phyloP scores from a whole-genome alignment of 192 early-diverging fungal genomes.

The Umbelopsis sp. region DNA sequence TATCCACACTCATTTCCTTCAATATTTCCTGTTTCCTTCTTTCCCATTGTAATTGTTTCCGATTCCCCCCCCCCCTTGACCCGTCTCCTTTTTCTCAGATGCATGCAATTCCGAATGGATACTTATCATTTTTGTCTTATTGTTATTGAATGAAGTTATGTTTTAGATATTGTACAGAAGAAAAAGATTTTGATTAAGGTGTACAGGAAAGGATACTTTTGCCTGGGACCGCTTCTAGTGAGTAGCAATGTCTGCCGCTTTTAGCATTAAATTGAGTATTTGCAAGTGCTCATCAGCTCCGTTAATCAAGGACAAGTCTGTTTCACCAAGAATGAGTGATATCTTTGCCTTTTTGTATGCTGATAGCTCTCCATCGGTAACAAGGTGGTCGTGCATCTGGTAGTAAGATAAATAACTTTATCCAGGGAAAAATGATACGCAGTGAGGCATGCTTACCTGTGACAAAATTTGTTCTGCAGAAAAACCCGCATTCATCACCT shows the following conservation, averaged over 20 bases:
- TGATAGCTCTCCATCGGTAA: slow-evolving; percentile 61
- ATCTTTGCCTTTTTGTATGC: slow-evolving; percentile 77
- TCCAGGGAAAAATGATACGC: background rate
- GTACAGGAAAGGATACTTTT: background rate
- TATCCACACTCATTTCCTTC: background rate
- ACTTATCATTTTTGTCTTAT: background rate
- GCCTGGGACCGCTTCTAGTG: slow-evolving; percentile 1
- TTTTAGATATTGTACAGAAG: slow-evolving; percentile 9
- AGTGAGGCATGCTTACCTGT: slow-evolving; percentile 51
- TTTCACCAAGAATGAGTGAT: slow-evolving; percentile 60
- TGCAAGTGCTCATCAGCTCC: slow-evolving; percentile 93
- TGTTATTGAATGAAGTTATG: background rate
- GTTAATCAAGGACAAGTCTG: slow-evolving; percentile 77
- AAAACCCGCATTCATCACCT: slow-evolving; percentile 70
- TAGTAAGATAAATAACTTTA: background rate
- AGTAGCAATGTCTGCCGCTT: slow-evolving; percentile 41
- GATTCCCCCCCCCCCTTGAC: background rate
- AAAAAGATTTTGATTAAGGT: background rate
- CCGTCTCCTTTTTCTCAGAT: background rate
- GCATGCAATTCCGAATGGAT: background rate
- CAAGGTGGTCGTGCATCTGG: slow-evolving; percentile 65
- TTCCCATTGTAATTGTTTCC: background rate
- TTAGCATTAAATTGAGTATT: slow-evolving; percentile 67
- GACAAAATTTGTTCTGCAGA: slow-evolving; percentile 72
- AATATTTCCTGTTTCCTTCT: background rate